Evolutionary conservation across 331 rosid species (phyloP).

Genomic region (Malus hybrid): DNA sequence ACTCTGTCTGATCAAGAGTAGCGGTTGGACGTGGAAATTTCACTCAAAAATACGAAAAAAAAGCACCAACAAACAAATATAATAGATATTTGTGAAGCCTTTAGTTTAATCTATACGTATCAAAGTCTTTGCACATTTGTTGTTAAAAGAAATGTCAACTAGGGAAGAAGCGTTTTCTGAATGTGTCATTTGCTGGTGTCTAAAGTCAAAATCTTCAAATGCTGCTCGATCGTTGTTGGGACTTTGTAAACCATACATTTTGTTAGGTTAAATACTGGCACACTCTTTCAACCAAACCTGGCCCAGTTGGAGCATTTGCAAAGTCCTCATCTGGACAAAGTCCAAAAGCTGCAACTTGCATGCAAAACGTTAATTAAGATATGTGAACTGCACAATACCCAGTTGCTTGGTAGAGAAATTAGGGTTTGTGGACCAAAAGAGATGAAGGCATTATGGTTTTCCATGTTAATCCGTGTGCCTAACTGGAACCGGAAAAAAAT

Average conservation of each 20-base stretch:
- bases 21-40: slow-evolving; percentile 10
- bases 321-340: neutral
- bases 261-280: too few species aligned
- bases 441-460: neutral
- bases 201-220: neutral
- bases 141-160: neutral
- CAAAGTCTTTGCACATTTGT: too few species aligned
- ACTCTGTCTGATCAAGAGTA: neutral
- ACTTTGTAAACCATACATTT: too few species aligned
- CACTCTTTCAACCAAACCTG: neutral
- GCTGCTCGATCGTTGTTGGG: neutral
- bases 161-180: neutral
- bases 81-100: neutral
- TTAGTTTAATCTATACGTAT: too few species aligned
- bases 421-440: neutral
- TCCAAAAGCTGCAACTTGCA: neutral
- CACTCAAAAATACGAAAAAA: neutral
- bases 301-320: neutral
- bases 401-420: neutral
- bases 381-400: neutral
- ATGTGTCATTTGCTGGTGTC: neutral
- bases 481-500: too few species aligned
- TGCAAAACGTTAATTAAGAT: neutral
- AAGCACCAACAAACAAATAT: neutral
- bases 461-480: too few species aligned